Conservation (phyloP, 2,329 filamentous ascomycete species). For the Bipolaris zeicola region DNA sequence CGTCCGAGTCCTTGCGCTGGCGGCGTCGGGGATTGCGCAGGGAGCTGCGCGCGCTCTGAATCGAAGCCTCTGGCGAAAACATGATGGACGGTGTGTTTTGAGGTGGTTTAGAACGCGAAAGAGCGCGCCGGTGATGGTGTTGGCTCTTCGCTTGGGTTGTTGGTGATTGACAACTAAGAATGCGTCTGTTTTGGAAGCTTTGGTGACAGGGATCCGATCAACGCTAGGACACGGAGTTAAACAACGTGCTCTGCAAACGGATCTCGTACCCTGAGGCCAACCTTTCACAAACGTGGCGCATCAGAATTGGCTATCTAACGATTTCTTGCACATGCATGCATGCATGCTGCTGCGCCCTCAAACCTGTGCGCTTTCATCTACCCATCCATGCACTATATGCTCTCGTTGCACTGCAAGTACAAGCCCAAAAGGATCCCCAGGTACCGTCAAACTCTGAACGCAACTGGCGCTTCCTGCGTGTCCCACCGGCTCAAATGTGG, state of each 20-base stretch:
- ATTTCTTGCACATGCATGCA: not conserved
- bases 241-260: not conserved
- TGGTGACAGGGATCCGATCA: constrained; percentile 17
- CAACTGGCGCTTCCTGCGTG: not conserved
- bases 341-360: not conserved
- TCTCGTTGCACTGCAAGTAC: not conserved
- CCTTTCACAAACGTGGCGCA: not conserved
- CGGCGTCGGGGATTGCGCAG: constrained; percentile 54
- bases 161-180: constrained; percentile 26
- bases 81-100: constrained; percentile 30
- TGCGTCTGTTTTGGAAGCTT: constrained; percentile 22
- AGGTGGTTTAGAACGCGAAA: constrained; percentile 35
- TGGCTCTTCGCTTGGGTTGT: constrained; percentile 25
- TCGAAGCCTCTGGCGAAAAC: constrained; percentile 48
- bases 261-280: not conserved
- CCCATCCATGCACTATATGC: not conserved
- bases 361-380: not conserved
- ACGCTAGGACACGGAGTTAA: constrained; percentile 20
- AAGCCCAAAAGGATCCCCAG: not conserved
- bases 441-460: not conserved
- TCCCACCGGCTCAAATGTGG: not conserved
- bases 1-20: constrained; percentile 54
- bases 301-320: not conserved
- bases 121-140: constrained; percentile 33
- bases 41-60: constrained; percentile 46